Evolutionary conservation across 2,329 filamentous ascomycete species (phyloP).

Genomic region (Neonectria ditissima): DNA sequence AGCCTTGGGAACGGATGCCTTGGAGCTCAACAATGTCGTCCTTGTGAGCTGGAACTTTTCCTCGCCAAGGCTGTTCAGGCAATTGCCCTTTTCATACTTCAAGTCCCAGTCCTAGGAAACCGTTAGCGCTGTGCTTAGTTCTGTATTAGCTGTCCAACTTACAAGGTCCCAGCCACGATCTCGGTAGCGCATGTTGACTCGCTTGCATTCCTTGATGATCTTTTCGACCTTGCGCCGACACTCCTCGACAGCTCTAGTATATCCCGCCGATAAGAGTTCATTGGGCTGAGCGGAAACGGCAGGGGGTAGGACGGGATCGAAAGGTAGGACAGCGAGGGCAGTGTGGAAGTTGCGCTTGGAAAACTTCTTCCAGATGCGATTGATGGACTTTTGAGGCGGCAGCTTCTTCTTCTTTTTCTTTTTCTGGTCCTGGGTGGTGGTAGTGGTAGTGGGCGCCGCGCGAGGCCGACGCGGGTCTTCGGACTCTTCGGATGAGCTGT

Average conservation of each 20-base stretch:
- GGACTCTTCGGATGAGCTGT: slow-evolving; percentile 63
- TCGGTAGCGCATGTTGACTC: slow-evolving; percentile 84
- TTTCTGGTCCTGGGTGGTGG: slow-evolving; percentile 55
- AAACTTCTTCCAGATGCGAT: slow-evolving; percentile 74
- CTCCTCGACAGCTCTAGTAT: slow-evolving; percentile 72
- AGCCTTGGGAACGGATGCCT: slow-evolving; percentile 71
- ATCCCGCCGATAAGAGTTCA: slow-evolving; percentile 69
- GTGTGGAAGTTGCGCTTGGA: slow-evolving; percentile 71
- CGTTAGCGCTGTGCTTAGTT: slow-evolving; percentile 29
- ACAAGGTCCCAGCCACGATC: slow-evolving; percentile 72
- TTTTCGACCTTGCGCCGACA: slow-evolving; percentile 72
- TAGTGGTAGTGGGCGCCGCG: slow-evolving; percentile 49
- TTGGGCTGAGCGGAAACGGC: slow-evolving; percentile 66
- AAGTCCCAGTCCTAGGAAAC: slow-evolving; percentile 71
- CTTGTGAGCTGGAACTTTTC: slow-evolving; percentile 64
- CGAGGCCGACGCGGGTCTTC: slow-evolving; percentile 58
- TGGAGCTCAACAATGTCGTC: slow-evolving; percentile 59
- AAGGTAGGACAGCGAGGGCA: slow-evolving; percentile 73
- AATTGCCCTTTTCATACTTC: slow-evolving; percentile 71
- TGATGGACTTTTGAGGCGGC: slow-evolving; percentile 73
- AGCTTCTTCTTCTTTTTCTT: slow-evolving; percentile 64
- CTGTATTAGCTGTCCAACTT: slow-evolving; percentile 39
- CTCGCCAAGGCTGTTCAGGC: slow-evolving; percentile 64
- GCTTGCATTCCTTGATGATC: slow-evolving; percentile 73
- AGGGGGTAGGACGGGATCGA: slow-evolving; percentile 67